Evolutionary conservation across 1,284 basidiomycete genomes (phyloP), one percentile per base, ranked within the genome.

Genomic region (Cerioporus squamosus): DNA sequence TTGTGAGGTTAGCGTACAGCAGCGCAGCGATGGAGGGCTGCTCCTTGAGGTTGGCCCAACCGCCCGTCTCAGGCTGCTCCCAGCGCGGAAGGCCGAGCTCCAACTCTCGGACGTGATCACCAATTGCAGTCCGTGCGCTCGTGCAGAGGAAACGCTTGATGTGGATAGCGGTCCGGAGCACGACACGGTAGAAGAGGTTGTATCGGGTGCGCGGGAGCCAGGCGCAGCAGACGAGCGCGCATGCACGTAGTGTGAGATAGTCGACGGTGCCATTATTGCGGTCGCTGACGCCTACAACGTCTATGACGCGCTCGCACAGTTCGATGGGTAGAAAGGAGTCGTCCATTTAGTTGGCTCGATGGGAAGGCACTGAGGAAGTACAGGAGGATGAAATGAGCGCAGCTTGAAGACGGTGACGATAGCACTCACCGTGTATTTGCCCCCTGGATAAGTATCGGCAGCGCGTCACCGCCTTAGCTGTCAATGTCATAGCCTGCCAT

Each of bases 181-280:
- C 31, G 36, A 49, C 47, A 18, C 47, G 47, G 15, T 38, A 23
- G 47, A 75, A 76, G 49, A 76, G 65, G 61, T 74, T 71, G 50
- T 66, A 70, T 5, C 72, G 70, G 24, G 72, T 61, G 22, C 72
- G 55, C 4, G 70, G 69, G 33, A 71, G 61, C 73, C 74, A 77
- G 5, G 65, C 54, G 51, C 68, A 70, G 64, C 70, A 75, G 15
- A 72, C 71, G 17, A 75, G 65, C 42, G 68, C 70, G 61, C 74
- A 76, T 0, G 69, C 52, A 52, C 61, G 61, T 46, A 77, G 71
- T 10, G 69, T 58, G 12, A 45, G 39, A n/a, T 36, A 55, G 58
- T 77, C 72, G 20, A 49, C 20, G 33, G 12, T 22, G 20, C 33
- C 17, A 20, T 14, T n/a, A 18, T 14, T 12, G n/a, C 31, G 12